Evolutionary conservation across 257 asterid genomes (phyloP).

Genomic region (Rubia yunnanensis): DNA sequence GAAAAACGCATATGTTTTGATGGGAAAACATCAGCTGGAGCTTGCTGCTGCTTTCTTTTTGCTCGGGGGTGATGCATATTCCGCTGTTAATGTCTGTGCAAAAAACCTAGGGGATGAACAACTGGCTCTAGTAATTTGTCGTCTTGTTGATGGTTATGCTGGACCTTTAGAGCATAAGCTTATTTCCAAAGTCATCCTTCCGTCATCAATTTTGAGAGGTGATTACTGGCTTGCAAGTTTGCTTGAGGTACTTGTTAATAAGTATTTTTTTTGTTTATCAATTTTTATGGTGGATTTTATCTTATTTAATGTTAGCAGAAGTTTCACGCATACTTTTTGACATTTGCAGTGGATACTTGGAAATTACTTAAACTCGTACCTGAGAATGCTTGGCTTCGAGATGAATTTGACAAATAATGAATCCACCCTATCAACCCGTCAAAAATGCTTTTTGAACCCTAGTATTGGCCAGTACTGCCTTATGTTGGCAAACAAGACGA

Average conservation of each 20-base stretch:
- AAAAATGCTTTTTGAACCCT: constrained; percentile 72
- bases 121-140: constrained; percentile 93
- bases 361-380: constrained; percentile 51
- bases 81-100: constrained; percentile 89
- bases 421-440: constrained; percentile 40
- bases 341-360: constrained; percentile 79
- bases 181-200: constrained; percentile 67
- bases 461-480: constrained; percentile 81
- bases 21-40: constrained; percentile 97
- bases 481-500: constrained; percentile 70
- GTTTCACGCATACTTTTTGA: constrained; percentile 11
- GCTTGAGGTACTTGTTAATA: constrained; percentile 54
- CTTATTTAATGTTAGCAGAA: constrained; percentile 1
- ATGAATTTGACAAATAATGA: constrained; percentile 33
- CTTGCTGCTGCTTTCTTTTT: constrained; percentile 94
- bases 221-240: constrained; percentile 84
- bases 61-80: constrained; percentile 93
- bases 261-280: background rate
- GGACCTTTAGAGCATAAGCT: constrained; percentile 66
- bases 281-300: constrained; percentile 9
- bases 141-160: constrained; percentile 75
- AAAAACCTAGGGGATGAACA: constrained; percentile 96
- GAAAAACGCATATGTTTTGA: constrained; percentile 85
- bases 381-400: constrained; percentile 58
- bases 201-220: constrained; percentile 67